Evolutionary conservation across 2,329 filamentous ascomycete species (phyloP), one percentile per base, ranked within the genome.

Genomic region (Alternaria gansuensis): DNA sequence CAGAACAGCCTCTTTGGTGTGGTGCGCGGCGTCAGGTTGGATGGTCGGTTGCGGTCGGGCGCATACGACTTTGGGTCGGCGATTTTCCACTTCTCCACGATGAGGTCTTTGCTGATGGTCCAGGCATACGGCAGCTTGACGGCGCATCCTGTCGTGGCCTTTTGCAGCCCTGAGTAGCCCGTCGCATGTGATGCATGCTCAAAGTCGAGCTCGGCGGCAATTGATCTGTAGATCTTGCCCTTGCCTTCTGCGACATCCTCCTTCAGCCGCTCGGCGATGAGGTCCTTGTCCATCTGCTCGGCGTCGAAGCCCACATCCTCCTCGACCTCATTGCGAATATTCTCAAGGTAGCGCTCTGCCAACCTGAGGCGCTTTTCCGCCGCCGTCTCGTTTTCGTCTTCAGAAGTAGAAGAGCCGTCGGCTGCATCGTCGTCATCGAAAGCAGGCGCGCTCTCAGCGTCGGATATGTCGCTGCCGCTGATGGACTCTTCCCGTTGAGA

Each of bases 191-290:
- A 83, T 36, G 90, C 89, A 33, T 83, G 80, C 50, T 81, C 81
- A 75, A 96, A 90, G 62, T 89, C 87, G 64, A 97, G 83, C 66
- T 91, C 85, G 23, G 85, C 82, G 34, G 91, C 90, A 67, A 99
- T 86, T 75, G 87, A 87, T 51, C 92, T 87, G 80, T 97, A 98
- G 49, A 97, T 85, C 69, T 90, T 90, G 57, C 95, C 95, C 80
- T 97, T 97, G 55, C 87, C 87, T 80, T 97, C 95, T 51, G 95
- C 88, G 41, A 95, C 91, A 75, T 98, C 95, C 79, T 97, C 92
- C 78, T 94, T 88, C 69, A 99, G 82, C 31, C 75, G 54, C 77
- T 96, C 91, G 40, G 94, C 93, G 70, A 99, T 93, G 69, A 97
- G 81, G 74, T 99, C 95, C 59, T 90, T 85, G 79, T 98, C 95